phyloP scores from a whole-genome alignment of 192 early-diverging fungal genomes.

The Phycomyces nitens region DNA sequence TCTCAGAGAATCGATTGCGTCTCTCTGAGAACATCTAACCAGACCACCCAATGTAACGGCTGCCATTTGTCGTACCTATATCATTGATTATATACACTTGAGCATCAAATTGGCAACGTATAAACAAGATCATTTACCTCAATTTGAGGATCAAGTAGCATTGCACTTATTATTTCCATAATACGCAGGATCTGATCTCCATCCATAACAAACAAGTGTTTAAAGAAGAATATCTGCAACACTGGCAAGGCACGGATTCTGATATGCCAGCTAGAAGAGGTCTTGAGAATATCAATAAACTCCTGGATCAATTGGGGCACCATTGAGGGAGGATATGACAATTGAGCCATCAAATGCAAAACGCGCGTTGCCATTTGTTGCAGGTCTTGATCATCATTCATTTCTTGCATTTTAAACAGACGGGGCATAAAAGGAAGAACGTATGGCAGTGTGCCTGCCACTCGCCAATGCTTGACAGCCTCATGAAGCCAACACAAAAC shows the following conservation, averaged over 20 bases:
- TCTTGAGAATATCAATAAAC: conserved; percentile 50
- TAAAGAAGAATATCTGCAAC: conserved; percentile 84
- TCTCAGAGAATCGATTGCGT: conserved; percentile 56
- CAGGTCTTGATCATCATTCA: conserved; percentile 68
- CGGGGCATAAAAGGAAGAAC: conserved; percentile 50
- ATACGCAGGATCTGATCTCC: conserved; percentile 52
- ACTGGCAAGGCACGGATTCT: conserved; percentile 75
- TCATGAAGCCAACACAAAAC: conserved; percentile 67
- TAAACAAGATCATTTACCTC: conserved; percentile 51
- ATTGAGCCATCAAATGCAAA: conserved; percentile 46
- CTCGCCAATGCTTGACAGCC: conserved; percentile 47
- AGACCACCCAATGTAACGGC: conserved; percentile 73
- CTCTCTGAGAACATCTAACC: conserved; percentile 70
- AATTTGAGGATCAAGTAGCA: conserved; percentile 82
- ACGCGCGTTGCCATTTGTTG: conserved; percentile 54
- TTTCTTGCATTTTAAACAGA: conserved; percentile 69
- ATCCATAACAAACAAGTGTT: conserved; percentile 72
- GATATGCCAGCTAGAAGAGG: conserved; percentile 73
- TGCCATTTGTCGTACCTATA: conserved; percentile 69
- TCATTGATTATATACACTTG: not conserved
- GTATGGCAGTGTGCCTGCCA: conserved; percentile 56
- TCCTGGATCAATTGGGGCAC: conserved; percentile 51
- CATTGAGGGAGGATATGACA: conserved; percentile 49
- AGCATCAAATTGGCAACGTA: not conserved
- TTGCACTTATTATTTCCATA: conserved; percentile 62